Evolutionary conservation across 805 yeast genomes (phyloP).

Genomic region (Phaffomyces antillensis): DNA sequence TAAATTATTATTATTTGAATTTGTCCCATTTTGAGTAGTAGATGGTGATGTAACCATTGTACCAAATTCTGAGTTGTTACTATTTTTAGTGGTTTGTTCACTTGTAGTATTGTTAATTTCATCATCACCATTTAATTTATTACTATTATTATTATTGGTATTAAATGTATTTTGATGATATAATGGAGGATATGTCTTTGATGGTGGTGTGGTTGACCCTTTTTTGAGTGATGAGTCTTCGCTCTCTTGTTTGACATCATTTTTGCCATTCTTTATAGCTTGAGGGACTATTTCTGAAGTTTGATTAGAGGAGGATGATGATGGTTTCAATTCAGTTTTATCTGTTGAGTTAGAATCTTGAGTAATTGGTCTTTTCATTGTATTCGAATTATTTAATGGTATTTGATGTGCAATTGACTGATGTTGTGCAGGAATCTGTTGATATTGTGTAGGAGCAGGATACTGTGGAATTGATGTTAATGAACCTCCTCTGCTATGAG

Average conservation of each 20-base stretch:
- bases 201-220: constrained; percentile 5
- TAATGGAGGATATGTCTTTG: constrained; percentile 7
- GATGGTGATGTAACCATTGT: constrained; percentile 26
- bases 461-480: neutral
- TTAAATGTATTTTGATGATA: constrained; percentile 4
- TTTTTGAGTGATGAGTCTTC: constrained; percentile 16
- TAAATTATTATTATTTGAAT: constrained; percentile 13
- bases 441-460: neutral
- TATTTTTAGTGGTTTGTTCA: constrained; percentile 2
- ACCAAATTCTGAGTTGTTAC: constrained; percentile 15
- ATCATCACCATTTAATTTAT: constrained; percentile 2
- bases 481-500: neutral
- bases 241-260: constrained; percentile 3
- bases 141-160: constrained; percentile 7
- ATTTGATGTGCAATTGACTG: neutral
- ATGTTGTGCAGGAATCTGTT: neutral
- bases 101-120: constrained; percentile 4
- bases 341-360: constrained; percentile 15
- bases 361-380: constrained; percentile 10
- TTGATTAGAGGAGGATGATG: constrained; percentile 3
- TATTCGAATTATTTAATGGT: constrained; percentile 3
- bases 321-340: constrained; percentile 15
- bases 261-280: constrained; percentile 1
- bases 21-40: constrained; percentile 26
- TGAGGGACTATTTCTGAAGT: neutral